Percentiles rank a stretch among this genome's conserved stretches.
Evolutionary conservation across 208 protist species (phyloP).

Genomic region (Phytomonas sp.): DNA sequence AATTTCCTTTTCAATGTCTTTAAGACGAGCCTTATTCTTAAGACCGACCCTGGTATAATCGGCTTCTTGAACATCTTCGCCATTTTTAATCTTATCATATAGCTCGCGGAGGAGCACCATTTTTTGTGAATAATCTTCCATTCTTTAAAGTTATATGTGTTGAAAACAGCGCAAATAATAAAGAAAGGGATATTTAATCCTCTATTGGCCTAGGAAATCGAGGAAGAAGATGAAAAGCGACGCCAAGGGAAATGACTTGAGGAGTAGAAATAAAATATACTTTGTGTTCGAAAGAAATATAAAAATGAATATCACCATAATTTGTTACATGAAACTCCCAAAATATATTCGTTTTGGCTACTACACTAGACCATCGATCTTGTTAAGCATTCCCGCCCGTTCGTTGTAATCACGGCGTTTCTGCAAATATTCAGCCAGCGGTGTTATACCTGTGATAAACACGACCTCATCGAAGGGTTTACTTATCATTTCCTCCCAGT

Average conservation of each 20-base stretch:
- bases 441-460: slow-evolving; percentile 43
- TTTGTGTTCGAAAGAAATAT: not conserved
- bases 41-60: slow-evolving; percentile 50
- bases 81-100: slow-evolving; percentile 51
- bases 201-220: not conserved
- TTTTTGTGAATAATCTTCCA: slow-evolving; percentile 22
- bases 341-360: slow-evolving; percentile 2
- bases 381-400: not conserved
- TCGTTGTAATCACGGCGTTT: not conserved
- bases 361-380: not conserved
- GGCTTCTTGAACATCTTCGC: slow-evolving; percentile 37
- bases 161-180: not conserved
- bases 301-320: not conserved
- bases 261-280: not conserved
- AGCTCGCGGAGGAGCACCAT: slow-evolving; percentile 57
- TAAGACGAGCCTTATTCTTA: slow-evolving; percentile 73
- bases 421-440: slow-evolving; percentile 47
- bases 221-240: not conserved
- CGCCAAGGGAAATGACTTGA: not conserved
- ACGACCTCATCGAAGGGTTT: slow-evolving; percentile 45
- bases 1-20: slow-evolving; percentile 90
- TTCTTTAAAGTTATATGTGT: slow-evolving; percentile 5
- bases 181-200: not conserved
- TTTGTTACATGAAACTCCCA: not conserved
- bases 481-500: slow-evolving; percentile 67